Base-by-base conservation (phyloP, 176 grass and related monocot genomes). In the Juncus effusus region DNA sequence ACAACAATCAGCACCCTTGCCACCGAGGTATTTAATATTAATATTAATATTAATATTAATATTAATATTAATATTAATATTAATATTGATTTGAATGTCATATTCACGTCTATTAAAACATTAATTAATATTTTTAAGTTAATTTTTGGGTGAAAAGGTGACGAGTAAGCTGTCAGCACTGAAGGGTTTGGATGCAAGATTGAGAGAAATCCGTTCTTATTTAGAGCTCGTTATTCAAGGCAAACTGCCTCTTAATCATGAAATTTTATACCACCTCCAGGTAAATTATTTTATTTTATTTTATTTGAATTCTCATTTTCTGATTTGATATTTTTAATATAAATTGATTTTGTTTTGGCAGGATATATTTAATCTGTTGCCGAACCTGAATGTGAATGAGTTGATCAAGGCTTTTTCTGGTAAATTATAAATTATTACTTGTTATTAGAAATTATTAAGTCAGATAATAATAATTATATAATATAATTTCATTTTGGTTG, bases 211-310 rank as follows among this genome's bases (percentile, higher is more conserved):
- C 71, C 82, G 85, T 39, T 56, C 74, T 45, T 97, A 97, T 80
- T 76, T 97, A 47, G 85, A 97, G 72, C 85, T 89, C 81, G 93
- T 92, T 60, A 79, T 92, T 73, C 88, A 97, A 64, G 88, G 82
- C 42, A 97, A 92, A 45, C 85, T 97, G 55, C 88, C 93, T 45
- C 77, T 97, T 51, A 97, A 97, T 80, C 93, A 97, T 56, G 88
- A 97, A 56, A 92, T 97, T 72, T 69, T 97, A 67, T 97, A 97
- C 80, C 88, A 97, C 44, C 84, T 92, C 80, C 93, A 97, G 93
- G 93, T 92, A 79, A 3, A 42, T 13, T 7, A 70, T 40, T 28
- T 28, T 19, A 36, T 40, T 28, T 28, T 19, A 36, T 36, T 67
- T 67, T 62, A 14, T 68, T 6, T 9, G 9, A 47, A 47, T 6